Base-by-base conservation (phyloP, 2,329 filamentous ascomycete genomes). In the Chrysoporthe cubensis region DNA sequence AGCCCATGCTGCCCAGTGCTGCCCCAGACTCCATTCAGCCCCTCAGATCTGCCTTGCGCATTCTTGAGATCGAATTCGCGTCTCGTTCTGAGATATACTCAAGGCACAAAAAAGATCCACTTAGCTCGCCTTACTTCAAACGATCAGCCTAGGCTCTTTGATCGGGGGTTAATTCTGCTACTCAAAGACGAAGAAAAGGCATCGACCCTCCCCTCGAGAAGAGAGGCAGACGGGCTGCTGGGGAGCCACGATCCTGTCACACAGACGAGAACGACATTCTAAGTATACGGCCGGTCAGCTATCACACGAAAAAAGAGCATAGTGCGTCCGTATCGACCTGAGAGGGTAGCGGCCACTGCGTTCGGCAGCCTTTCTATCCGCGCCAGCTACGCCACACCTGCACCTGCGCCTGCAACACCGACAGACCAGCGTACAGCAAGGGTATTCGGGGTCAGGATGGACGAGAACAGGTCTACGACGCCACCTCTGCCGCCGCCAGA, bases 401-500 rank as follows among this genome's bases (percentile, higher is more conserved):
- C 50, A 46, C 16, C 52, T 8, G 52, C 2, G 16, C 16, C 48
- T 40, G 26, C 61, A 52, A 43, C 26, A 5, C 13, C n/a, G 8
- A 16, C 32, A 16, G 40, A 58, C 21, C 44, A 7, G 21, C 21
- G 13, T 42, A 57, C 42, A 46, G 37, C 34, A 59, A 58, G 44
- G 18, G 32, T 26, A 26, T 26, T 26, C 26, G 37, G 52, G 26
- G 11, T 18, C 21, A 65, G 43, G 34, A 70, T 65, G 66, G 68
- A 70, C 62, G 54, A 52, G 9, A 46, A 50, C 43, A 64, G 68
- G 58, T 70, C 68, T 34, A 70, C 68, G 13, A 70, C 68, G 32
- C 68, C 68, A 60, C 68, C 68, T 21, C 37, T 68, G 59, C 68
- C 68, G 54, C 68, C 68, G 13, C 62, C 62, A 66, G 68, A 64